These are phyloP conservation scores for Tylopilus felleus DNA, from an alignment of 768 basidiomycete species.

Conservation along the genomic window DNA sequence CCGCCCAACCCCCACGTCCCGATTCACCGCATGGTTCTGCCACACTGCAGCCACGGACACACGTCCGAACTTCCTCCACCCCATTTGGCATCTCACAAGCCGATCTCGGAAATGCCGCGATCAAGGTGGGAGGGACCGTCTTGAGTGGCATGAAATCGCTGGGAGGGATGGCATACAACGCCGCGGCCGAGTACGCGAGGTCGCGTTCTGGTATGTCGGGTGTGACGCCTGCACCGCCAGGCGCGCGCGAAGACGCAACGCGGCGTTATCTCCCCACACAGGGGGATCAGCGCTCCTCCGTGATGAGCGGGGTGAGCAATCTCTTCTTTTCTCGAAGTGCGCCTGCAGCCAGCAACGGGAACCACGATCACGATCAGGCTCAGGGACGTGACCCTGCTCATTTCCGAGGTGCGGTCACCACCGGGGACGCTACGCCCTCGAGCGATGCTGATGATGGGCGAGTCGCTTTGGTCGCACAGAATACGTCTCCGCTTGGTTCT, in stretches of 20 bases:
- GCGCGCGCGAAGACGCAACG: not conserved
- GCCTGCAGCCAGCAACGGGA: conserved; percentile 23
- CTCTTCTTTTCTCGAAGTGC: conserved; percentile 57
- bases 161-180: conserved; percentile 44
- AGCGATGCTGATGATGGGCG: conserved; percentile 12
- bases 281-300: conserved; percentile 23
- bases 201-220: conserved; percentile 21
- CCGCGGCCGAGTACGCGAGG: conserved; percentile 41
- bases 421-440: conserved; percentile 10
- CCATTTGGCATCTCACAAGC: conserved; percentile 41
- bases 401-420: conserved; percentile 12
- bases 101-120: conserved; percentile 53
- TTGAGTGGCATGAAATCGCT: conserved; percentile 58
- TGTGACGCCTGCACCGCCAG: conserved; percentile 10
- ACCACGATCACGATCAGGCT: conserved; percentile 12
- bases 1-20: conserved; percentile 34
- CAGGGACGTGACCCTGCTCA: conserved; percentile 2
- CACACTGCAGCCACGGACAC: conserved; percentile 20
- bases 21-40: conserved; percentile 19
- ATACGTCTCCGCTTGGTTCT: conserved; percentile 33
- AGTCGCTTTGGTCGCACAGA: conserved; percentile 3
- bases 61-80: conserved; percentile 19
- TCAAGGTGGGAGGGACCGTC: conserved; percentile 56
- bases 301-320: conserved; percentile 30
- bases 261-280: conserved; percentile 19